Percentiles rank a stretch among this genome's conserved stretches.
Conservation (phyloP, 2,329 filamentous ascomycete species). For the Cladosporium austrohemisphaericum region DNA sequence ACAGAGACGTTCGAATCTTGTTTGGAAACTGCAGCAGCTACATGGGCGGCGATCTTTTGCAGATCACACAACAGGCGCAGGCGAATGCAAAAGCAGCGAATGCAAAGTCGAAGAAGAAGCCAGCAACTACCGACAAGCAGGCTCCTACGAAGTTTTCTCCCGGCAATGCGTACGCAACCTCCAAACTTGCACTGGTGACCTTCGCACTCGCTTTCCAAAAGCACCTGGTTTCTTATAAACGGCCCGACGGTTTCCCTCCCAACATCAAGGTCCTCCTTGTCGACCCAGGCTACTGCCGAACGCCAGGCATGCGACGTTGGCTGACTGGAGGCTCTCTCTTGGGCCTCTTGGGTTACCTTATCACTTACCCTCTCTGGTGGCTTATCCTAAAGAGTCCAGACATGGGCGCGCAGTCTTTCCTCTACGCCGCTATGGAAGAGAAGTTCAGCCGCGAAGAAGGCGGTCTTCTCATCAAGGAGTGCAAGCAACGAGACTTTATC, state of each 20-base stretch:
- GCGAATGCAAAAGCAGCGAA: constrained; percentile 51
- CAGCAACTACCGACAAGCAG: constrained; percentile 16
- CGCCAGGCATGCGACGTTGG: constrained; percentile 83
- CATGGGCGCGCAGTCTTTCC: constrained; percentile 80
- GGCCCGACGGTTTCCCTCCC: constrained; percentile 77
- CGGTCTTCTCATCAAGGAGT: constrained; percentile 82
- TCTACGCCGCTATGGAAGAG: constrained; percentile 81
- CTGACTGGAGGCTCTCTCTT: constrained; percentile 77
- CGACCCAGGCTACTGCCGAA: constrained; percentile 80
- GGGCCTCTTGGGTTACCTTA: constrained; percentile 72
- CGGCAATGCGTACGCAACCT: constrained; percentile 46
- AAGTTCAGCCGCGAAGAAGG: constrained; percentile 61
- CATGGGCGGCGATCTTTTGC: constrained; percentile 68
- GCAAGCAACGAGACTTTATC: constrained; percentile 68
- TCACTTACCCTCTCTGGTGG: constrained; percentile 80
- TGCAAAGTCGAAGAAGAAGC: constrained; percentile 54
- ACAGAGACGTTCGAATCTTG: constrained; percentile 86
- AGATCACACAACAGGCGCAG: constrained; percentile 43
- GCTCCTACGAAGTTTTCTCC: constrained; percentile 39
- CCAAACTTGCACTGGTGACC: constrained; percentile 72
- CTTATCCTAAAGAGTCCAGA: constrained; percentile 78
- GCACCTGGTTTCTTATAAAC: constrained; percentile 77
- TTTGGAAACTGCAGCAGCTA: constrained; percentile 86
- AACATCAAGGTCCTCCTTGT: constrained; percentile 81
- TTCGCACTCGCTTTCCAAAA: constrained; percentile 92